phyloP scores from a whole-genome alignment of 352 stramenopile species.

The Pythium vanterpoolii region DNA sequence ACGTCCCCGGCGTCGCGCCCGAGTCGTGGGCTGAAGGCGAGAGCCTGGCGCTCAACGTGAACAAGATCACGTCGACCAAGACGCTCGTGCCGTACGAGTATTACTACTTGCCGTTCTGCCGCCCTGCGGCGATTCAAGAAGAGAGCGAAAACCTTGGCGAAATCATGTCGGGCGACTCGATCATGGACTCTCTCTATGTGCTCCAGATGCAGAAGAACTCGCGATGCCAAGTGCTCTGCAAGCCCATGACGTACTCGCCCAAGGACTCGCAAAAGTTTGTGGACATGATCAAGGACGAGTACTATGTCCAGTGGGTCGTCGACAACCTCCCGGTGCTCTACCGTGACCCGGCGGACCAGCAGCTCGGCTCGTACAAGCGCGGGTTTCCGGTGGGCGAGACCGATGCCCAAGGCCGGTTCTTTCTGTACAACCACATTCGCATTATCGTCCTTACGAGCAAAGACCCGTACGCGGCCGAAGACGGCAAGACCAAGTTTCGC shows the following conservation, averaged over 20 bases:
- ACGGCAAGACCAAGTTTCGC: constrained; percentile 69
- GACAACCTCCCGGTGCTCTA: constrained; percentile 91
- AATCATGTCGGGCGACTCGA: constrained; percentile 90
- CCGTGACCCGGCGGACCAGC: constrained; percentile 69
- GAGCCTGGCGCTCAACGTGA: constrained; percentile 92
- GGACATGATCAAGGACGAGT: constrained; percentile 93
- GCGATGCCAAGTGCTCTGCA: constrained; percentile 89
- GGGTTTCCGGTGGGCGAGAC: constrained; percentile 93
- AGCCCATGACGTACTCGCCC: constrained; percentile 77
- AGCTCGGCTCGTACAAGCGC: constrained; percentile 81
- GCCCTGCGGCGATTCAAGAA: constrained; percentile 73
- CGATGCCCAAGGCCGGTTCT: constrained; percentile 89
- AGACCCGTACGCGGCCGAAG: constrained; percentile 71
- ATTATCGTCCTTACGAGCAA: constrained; percentile 93
- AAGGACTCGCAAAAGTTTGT: constrained; percentile 84
- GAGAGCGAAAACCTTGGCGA: constrained; percentile 91
- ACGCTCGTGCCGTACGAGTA: constrained; percentile 99
- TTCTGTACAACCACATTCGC: constrained; percentile 98
- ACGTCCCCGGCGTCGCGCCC: constrained; percentile 81
- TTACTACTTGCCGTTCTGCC: constrained; percentile 97
- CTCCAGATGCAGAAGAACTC: constrained; percentile 89
- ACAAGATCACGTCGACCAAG: constrained; percentile 98
- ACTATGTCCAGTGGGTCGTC: constrained; percentile 94
- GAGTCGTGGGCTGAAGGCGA: constrained; percentile 83
- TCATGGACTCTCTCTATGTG: constrained; percentile 90